A percentile compares a stretch with the other conserved stretches of the same genome.
These are phyloP conservation scores for Auricularia sp. DNA, from an alignment of 768 basidiomycete species.

Conservation along the genomic window DNA sequence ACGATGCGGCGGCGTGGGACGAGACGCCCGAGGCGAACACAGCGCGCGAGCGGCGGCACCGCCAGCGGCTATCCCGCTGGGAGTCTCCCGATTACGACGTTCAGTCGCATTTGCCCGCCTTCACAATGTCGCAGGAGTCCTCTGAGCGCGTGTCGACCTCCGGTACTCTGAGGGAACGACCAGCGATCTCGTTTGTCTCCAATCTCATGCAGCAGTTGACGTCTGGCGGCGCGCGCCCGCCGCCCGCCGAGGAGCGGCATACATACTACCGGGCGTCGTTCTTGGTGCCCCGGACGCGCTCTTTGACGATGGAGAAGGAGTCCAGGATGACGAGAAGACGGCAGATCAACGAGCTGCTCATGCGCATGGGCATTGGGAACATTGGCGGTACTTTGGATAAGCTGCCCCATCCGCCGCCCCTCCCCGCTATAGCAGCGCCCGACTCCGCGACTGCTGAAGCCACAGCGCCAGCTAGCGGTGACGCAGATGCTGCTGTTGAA, in stretches of 20 bases:
- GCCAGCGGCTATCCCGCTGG: slow-evolving; percentile 65
- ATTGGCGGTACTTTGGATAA: slow-evolving; percentile 57
- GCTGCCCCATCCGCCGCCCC: slow-evolving; percentile 22
- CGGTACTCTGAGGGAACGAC: background rate
- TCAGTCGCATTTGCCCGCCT: slow-evolving; percentile 49
- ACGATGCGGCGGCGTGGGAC: slow-evolving; percentile 39
- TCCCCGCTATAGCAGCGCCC: background rate
- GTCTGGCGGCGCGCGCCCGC: background rate
- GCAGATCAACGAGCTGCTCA: slow-evolving; percentile 71
- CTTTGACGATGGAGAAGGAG: slow-evolving; percentile 41
- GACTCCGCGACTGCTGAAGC: slow-evolving; percentile 5
- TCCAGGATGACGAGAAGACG: slow-evolving; percentile 52
- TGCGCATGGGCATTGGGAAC: slow-evolving; percentile 74
- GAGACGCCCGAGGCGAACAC: slow-evolving; percentile 58
- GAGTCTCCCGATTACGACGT: slow-evolving; percentile 51
- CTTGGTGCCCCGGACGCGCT: slow-evolving; percentile 54
- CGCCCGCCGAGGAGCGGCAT: background rate
- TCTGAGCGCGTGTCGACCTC: background rate
- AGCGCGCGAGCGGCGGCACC: slow-evolving; percentile 62
- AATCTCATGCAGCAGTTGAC: background rate
- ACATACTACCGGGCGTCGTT: slow-evolving; percentile 62
- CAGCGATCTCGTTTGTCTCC: background rate
- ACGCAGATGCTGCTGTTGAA: background rate
- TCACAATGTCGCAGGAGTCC: background rate
- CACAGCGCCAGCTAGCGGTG: background rate